Evolutionary conservation across 805 yeast genomes (phyloP).

Genomic region (Danielozyma ontarioensis): DNA sequence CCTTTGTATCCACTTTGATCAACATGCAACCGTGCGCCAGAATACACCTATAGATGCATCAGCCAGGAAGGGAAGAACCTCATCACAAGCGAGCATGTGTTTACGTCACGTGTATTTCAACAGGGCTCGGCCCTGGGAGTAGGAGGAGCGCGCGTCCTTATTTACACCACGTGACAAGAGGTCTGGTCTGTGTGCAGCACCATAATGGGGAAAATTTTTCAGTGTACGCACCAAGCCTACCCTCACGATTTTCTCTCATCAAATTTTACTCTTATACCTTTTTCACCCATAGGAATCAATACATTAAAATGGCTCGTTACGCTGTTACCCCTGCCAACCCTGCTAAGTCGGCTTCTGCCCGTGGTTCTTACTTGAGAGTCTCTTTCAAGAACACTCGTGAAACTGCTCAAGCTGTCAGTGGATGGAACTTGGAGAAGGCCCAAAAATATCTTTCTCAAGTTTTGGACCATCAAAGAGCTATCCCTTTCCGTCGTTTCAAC

Average conservation of each 20-base stretch:
- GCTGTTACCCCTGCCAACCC: constrained; percentile 99
- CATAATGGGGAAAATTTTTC: neutral
- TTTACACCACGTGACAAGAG: neutral
- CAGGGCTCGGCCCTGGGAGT: no score
- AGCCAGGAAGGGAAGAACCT: no score
- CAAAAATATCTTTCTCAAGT: constrained; percentile 94
- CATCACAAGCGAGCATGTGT: no score
- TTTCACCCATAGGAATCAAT: no score
- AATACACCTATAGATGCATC: no score
- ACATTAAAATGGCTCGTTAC: constrained; percentile 89
- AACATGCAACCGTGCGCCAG: no score
- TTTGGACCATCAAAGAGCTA: constrained; percentile 97
- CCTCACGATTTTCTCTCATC: neutral
- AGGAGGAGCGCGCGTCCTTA: neutral
- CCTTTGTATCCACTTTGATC: no score
- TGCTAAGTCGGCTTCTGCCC: constrained; percentile 98
- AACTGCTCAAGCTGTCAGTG: constrained; percentile 96
- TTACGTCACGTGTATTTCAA: no score
- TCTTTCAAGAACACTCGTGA: constrained; percentile 99
- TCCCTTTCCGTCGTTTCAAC: constrained; percentile 98
- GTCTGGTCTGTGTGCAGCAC: no score
- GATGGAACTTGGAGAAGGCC: constrained; percentile 97
- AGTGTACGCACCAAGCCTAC: neutral
- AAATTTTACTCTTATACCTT: neutral
- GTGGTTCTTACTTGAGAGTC: constrained; percentile 98